phyloP scores from a whole-genome alignment of 306 rosid genomes.

The Inga oerstediana region DNA sequence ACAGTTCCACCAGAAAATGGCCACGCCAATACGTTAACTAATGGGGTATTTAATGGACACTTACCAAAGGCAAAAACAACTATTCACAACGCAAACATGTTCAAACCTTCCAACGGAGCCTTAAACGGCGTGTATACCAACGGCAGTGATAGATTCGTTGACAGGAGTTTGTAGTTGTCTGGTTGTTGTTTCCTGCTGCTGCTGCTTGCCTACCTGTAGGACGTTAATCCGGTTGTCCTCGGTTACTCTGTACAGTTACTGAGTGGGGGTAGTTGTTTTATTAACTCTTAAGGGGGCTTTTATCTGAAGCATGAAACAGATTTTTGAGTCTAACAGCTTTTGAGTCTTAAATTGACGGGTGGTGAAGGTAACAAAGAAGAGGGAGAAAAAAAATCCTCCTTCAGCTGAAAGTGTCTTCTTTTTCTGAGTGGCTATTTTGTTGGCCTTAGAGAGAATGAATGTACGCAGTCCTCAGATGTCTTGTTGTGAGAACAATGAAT shows the following conservation, averaged over 20 bases:
- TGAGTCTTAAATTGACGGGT: slow-evolving; percentile 51
- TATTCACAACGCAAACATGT: slow-evolving; percentile 57
- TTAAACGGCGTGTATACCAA: slow-evolving; percentile 62
- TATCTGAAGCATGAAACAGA: slow-evolving; percentile 49
- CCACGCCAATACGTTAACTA: slow-evolving; percentile 34
- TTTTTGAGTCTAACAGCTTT: slow-evolving; percentile 68
- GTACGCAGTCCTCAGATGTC: slow-evolving; percentile 31
- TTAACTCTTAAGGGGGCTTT: slow-evolving; percentile 45
- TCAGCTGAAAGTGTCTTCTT: slow-evolving; percentile 38
- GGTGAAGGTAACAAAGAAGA: slow-evolving; percentile 35
- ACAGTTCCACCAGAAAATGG: slow-evolving; percentile 38
- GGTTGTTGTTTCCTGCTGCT: not conserved
- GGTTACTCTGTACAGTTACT: slow-evolving; percentile 72
- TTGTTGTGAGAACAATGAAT: slow-evolving; percentile 34
- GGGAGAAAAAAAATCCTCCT: slow-evolving; percentile 32
- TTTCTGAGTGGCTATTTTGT: slow-evolving; percentile 45
- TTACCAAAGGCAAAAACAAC: slow-evolving; percentile 40
- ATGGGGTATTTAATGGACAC: slow-evolving; percentile 56
- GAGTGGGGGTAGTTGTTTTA: slow-evolving; percentile 78
- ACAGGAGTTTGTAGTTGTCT: slow-evolving; percentile 38
- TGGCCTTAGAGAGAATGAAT: slow-evolving; percentile 32
- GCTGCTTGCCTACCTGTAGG: slow-evolving; percentile 36
- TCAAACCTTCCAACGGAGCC: slow-evolving; percentile 61
- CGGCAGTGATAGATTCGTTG: slow-evolving; percentile 46
- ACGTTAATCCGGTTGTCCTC: slow-evolving; percentile 47